Conservation (phyloP, 1,139 yeast genomes). For the Pichia sorboxylosa region DNA sequence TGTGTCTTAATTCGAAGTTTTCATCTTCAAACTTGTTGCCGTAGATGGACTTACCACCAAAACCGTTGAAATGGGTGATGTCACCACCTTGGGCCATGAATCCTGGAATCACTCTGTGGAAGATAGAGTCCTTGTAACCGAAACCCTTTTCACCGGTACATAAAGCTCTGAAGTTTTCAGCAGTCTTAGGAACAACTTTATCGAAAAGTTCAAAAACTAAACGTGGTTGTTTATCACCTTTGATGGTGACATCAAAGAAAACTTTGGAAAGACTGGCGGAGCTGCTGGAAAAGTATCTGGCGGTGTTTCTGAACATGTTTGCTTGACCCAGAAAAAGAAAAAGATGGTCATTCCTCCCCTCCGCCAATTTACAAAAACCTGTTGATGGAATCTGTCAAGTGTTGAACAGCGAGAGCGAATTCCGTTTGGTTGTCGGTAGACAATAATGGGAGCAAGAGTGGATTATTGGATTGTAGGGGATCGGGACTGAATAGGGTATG, state of each 20-base stretch:
- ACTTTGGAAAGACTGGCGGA: slow-evolving; percentile 34
- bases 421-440: too few relatives aligned
- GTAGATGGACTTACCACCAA: slow-evolving; percentile 27
- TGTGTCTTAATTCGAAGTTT: slow-evolving; percentile 25
- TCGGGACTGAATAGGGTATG: slow-evolving; percentile 33
- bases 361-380: too few relatives aligned
- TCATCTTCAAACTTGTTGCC: slow-evolving; percentile 26
- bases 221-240: slow-evolving; percentile 35
- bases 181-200: slow-evolving; percentile 51
- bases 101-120: slow-evolving; percentile 38
- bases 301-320: slow-evolving; percentile 20
- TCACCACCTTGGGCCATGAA: slow-evolving; percentile 37
- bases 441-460: too few relatives aligned
- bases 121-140: slow-evolving; percentile 45
- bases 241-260: slow-evolving; percentile 67
- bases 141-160: slow-evolving; percentile 55
- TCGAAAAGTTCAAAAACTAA: slow-evolving; percentile 36
- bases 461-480: too few relatives aligned
- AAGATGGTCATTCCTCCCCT: not conserved
- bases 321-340: not conserved
- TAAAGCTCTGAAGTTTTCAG: slow-evolving; percentile 54
- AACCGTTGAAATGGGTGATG: slow-evolving; percentile 25
- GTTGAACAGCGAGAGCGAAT: too few relatives aligned
- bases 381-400: too few relatives aligned
- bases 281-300: slow-evolving; percentile 31